Evolutionary conservation across 805 yeast genomes (phyloP).

Genomic region (Yamadazyma sp.): DNA sequence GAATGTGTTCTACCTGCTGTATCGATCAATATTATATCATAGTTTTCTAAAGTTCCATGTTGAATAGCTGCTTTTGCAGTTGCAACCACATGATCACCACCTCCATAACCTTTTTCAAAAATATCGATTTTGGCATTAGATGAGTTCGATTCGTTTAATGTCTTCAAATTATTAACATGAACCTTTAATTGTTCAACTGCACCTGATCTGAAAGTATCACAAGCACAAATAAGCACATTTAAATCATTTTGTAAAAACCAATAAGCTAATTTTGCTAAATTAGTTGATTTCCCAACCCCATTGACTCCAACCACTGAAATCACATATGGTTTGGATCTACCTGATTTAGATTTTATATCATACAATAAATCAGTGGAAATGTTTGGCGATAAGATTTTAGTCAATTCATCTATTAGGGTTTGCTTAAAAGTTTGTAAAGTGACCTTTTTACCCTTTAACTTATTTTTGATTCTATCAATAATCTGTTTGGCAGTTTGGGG

Average conservation of each 20-base stretch:
- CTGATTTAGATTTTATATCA: slow-evolving; percentile 55
- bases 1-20: slow-evolving; percentile 98
- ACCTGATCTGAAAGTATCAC: slow-evolving; percentile 97
- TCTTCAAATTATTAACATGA: slow-evolving; percentile 80
- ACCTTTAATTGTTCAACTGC: slow-evolving; percentile 97
- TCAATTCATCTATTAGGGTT: slow-evolving; percentile 62
- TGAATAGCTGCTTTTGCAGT: slow-evolving; percentile 90
- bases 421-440: slow-evolving; percentile 65
- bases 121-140: slow-evolving; percentile 58
- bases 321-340: slow-evolving; percentile 66
- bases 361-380: slow-evolving; percentile 83
- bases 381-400: slow-evolving; percentile 84
- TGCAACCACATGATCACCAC: slow-evolving; percentile 89
- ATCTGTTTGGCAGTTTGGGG: slow-evolving; percentile 80
- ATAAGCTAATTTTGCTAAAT: slow-evolving; percentile 88
- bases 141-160: slow-evolving; percentile 52
- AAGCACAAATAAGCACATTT: slow-evolving; percentile 87
- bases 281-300: slow-evolving; percentile 97
- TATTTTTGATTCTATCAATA: slow-evolving; percentile 65
- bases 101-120: slow-evolving; percentile 94
- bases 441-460: slow-evolving; percentile 71
- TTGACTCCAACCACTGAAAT: slow-evolving; percentile 96
- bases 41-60: slow-evolving; percentile 64
- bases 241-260: slow-evolving; percentile 92
- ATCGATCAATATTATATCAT: slow-evolving; percentile 87